Conservation (phyloP, 768 basidiomycete species). For the Rhizopogon vesiculosus region DNA sequence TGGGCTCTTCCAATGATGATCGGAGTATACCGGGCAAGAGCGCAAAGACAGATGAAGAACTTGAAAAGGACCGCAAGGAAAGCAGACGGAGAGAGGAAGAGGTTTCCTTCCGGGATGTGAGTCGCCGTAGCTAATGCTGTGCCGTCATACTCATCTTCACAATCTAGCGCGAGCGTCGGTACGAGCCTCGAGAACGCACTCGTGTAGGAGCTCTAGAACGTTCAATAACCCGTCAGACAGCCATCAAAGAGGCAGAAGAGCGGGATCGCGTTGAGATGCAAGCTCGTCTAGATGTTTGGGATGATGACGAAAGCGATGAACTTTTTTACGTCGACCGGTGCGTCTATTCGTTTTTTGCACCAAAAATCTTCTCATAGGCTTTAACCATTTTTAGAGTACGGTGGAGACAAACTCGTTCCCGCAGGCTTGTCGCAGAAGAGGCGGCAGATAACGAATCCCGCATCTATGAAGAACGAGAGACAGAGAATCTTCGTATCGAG, state of each 20-base stretch:
- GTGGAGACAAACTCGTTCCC: slow-evolving; percentile 77
- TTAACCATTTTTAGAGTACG: slow-evolving; percentile 45
- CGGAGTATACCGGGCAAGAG: slow-evolving; percentile 28
- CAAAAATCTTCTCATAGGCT: not conserved
- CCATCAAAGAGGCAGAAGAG: slow-evolving; percentile 72
- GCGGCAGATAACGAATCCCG: slow-evolving; percentile 82
- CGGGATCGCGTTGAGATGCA: slow-evolving; percentile 78
- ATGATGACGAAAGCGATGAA: slow-evolving; percentile 92
- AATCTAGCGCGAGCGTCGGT: slow-evolving; percentile 83
- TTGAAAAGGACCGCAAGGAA: slow-evolving; percentile 79
- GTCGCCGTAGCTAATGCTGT: slow-evolving; percentile 21
- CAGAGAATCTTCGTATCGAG: slow-evolving; percentile 81
- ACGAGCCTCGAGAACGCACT: slow-evolving; percentile 83
- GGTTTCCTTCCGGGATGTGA: slow-evolving; percentile 79
- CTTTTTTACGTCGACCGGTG: slow-evolving; percentile 89
- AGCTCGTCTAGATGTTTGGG: slow-evolving; percentile 80
- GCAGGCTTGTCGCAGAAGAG: slow-evolving; percentile 72
- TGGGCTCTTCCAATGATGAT: slow-evolving; percentile 30
- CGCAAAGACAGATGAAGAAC: slow-evolving; percentile 80
- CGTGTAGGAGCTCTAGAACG: slow-evolving; percentile 77
- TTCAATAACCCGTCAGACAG: slow-evolving; percentile 65
- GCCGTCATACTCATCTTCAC: not conserved
- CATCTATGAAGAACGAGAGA: slow-evolving; percentile 78
- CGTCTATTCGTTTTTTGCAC: slow-evolving; percentile 16
- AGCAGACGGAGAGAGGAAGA: slow-evolving; percentile 76